Evolutionary conservation across 2,329 filamentous ascomycete species (phyloP), one percentile per base, ranked within the genome.

Genomic region (Botrytis squamosa): DNA sequence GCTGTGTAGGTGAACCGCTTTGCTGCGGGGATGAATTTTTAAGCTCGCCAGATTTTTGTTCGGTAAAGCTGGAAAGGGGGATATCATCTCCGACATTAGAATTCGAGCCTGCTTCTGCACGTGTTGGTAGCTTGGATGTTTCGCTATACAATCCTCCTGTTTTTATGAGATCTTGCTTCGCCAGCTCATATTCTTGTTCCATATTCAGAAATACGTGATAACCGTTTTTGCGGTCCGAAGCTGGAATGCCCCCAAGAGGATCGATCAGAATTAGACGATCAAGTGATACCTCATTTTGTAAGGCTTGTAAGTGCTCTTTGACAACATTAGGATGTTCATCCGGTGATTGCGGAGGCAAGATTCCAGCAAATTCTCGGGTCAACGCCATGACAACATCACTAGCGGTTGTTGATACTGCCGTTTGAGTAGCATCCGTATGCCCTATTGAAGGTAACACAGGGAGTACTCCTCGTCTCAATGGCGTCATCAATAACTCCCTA

Each of bases 221-320:
- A 69, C 87, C 88, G 82, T 92, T 84, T 63, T 87, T 84, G 77
- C 88, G 82, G 81, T 86, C 83, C 78, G 87, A 81, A 74, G 93
- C 86, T 0, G 96, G 96, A 64, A 95, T 94, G 0, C 94, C 95
- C 4, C 96, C 96, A 0, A 94, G 84, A 0, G 93, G 91, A 81
- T 99, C 96, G 10, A 99, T 86, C 42, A 99, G 85, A 75, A 99
- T 97, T 60, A 99, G 86, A 52, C 95, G 89, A 80, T 98, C 95
- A 9, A 99, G 84, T 0, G 88, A 88, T 0, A 91, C 88, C 74
- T 89, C 83, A 44, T 87, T 86, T 72, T 84, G 84, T 2, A 85
- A 81, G 67, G 80, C 80, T 71, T 78, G 78, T 66, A 84, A 81
- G 70, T 82, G 83, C 75, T 83, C 81, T 49, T 80, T 83, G 20